These are phyloP conservation scores for Cyberlindnera sargentensis DNA, from an alignment of 805 yeast species.

Conservation along the genomic window DNA sequence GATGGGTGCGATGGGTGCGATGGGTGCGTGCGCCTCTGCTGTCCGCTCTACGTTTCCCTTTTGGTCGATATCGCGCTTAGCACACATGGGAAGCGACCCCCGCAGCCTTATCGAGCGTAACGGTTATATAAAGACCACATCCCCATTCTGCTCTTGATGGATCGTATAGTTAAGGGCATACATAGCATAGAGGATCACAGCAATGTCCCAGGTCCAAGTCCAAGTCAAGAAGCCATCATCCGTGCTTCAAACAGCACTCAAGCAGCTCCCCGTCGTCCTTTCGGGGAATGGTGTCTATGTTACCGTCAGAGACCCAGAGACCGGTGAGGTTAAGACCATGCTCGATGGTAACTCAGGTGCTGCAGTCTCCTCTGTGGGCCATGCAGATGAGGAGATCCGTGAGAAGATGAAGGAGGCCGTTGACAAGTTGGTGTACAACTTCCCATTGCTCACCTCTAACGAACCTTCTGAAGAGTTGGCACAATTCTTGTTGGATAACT, in stretches of 20 bases:
- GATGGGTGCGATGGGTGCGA: not conserved
- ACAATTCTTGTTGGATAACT: slow-evolving; percentile 34
- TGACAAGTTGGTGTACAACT: slow-evolving; percentile 30
- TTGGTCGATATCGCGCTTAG: not conserved
- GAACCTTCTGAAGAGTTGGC: slow-evolving; percentile 36
- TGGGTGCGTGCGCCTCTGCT: not conserved
- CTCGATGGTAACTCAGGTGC: slow-evolving; percentile 44
- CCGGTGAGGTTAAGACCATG: slow-evolving; percentile 27
- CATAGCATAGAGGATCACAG: too few relatives aligned
- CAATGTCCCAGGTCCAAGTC: slow-evolving; percentile 4
- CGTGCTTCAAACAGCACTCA: slow-evolving; percentile 28
- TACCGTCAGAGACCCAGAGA: slow-evolving; percentile 29
- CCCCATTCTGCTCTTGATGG: too few relatives aligned
- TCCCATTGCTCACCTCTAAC: slow-evolving; percentile 27
- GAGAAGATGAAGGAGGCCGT: slow-evolving; percentile 34
- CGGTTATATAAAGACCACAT: too few relatives aligned
- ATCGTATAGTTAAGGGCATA: not conserved
- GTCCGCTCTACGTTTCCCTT: not conserved
- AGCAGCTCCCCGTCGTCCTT: slow-evolving; percentile 27
- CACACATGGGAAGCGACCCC: not conserved
- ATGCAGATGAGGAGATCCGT: slow-evolving; percentile 34
- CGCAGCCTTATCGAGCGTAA: not conserved
- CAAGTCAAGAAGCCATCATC: slow-evolving; percentile 12
- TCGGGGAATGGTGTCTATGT: slow-evolving; percentile 32
- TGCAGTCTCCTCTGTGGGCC: slow-evolving; percentile 45